phyloP scores from a whole-genome alignment of 768 basidiomycete species.

The Termitomyces sp. region DNA sequence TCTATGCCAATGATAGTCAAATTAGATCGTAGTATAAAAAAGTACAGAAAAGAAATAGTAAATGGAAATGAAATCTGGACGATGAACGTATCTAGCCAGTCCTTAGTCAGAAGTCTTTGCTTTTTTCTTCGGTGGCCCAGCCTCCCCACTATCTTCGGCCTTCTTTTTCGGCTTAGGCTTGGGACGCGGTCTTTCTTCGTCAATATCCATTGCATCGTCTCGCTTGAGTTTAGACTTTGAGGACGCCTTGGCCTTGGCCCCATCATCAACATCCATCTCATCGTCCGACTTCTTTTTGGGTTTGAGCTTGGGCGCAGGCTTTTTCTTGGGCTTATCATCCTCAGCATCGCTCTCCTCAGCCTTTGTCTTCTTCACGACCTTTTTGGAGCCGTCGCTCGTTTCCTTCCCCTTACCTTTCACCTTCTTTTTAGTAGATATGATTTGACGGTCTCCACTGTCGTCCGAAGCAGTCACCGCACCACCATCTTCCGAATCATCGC shows the following conservation, averaged over 20 bases:
- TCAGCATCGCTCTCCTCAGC: slow-evolving; percentile 42
- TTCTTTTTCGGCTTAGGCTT: slow-evolving; percentile 40
- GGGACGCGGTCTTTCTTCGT: slow-evolving; percentile 30
- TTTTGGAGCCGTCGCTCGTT: slow-evolving; percentile 29
- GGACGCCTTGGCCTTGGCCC: slow-evolving; percentile 25
- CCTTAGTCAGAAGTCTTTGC: slow-evolving; percentile 46
- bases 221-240: slow-evolving; percentile 33
- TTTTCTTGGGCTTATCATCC: slow-evolving; percentile 39
- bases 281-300: slow-evolving; percentile 40
- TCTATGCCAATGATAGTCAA: slow-evolving; percentile 2
- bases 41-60: slow-evolving; percentile 11
- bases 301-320: slow-evolving; percentile 40
- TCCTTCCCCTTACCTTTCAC: slow-evolving; percentile 38
- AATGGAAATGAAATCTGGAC: slow-evolving; percentile 2
- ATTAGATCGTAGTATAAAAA: slow-evolving; percentile 13
- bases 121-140: slow-evolving; percentile 73
- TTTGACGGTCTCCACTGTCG: slow-evolving; percentile 71
- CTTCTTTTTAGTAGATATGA: slow-evolving; percentile 41
- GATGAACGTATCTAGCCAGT: neutral
- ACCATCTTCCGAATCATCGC: slow-evolving; percentile 61
- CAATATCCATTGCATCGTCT: slow-evolving; percentile 45
- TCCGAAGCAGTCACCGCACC: slow-evolving; percentile 81
- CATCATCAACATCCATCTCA: slow-evolving; percentile 40
- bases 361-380: slow-evolving; percentile 37
- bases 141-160: slow-evolving; percentile 29